phyloP scores from a whole-genome alignment of 2,329 filamentous ascomycete genomes.

The Zymoseptoria ardabiliae region DNA sequence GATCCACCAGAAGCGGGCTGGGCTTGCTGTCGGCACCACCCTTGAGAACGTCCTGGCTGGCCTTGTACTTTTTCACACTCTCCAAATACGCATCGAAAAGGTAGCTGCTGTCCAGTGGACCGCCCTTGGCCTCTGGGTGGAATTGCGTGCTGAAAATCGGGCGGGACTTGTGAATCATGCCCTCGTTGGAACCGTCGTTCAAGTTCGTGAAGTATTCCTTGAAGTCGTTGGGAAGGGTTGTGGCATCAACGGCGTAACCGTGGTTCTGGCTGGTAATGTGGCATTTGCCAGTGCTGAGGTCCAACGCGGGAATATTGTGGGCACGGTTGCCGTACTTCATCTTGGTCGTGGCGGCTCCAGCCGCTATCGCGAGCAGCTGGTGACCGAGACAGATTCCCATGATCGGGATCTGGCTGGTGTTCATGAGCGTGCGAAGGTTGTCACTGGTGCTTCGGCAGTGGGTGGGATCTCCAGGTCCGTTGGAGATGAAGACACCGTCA shows the following conservation, averaged over 20 bases:
- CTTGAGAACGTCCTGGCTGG: slow-evolving; percentile 62
- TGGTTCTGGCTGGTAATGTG: slow-evolving; percentile 99
- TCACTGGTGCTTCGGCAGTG: slow-evolving; percentile 93
- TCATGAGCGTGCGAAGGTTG: slow-evolving; percentile 85
- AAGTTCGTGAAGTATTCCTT: slow-evolving; percentile 98
- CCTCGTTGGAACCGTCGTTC: slow-evolving; percentile 96
- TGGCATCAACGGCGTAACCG: slow-evolving; percentile 86
- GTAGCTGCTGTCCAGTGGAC: slow-evolving; percentile 90
- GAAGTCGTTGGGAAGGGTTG: slow-evolving; percentile 76
- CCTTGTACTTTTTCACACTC: slow-evolving; percentile 84
- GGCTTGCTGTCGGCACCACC: slow-evolving; percentile 77
- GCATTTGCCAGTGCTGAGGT: slow-evolving; percentile 91
- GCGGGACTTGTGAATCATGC: slow-evolving; percentile 89
- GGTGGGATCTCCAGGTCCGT: slow-evolving; percentile 94
- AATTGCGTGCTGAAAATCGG: slow-evolving; percentile 99
- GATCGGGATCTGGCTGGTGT: slow-evolving; percentile 80
- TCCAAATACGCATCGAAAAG: slow-evolving; percentile 95
- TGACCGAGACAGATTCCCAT: slow-evolving; percentile 98
- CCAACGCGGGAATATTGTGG: slow-evolving; percentile 94
- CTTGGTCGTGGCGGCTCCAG: slow-evolving; percentile 86
- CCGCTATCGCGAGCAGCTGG: slow-evolving; percentile 84
- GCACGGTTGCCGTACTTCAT: slow-evolving; percentile 99
- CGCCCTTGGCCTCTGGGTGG: slow-evolving; percentile 96
- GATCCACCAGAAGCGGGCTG: slow-evolving; percentile 78
- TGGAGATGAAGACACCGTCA: slow-evolving; percentile 98